These are phyloP conservation scores for Fusarium liriodendri DNA, from an alignment of 2,329 filamentous ascomycete species.

Conservation along the genomic window DNA sequence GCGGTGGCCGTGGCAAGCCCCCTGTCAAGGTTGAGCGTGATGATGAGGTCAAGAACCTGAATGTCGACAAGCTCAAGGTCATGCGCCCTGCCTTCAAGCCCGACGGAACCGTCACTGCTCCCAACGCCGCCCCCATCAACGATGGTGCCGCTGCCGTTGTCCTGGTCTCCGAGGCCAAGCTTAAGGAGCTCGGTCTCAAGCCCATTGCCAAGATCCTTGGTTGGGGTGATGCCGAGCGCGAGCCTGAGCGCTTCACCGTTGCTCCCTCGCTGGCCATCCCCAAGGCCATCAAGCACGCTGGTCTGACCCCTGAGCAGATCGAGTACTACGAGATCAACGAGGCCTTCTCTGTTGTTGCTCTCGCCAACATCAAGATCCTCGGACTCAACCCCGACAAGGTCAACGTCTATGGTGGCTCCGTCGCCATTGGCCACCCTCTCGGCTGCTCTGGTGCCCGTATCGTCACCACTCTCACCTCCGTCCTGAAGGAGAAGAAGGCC, in stretches of 20 bases:
- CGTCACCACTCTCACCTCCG: conserved; percentile 87
- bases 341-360: conserved; percentile 95
- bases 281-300: conserved; percentile 96
- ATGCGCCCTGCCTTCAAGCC: conserved; percentile 88
- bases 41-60: conserved; percentile 96
- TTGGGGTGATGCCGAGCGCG: conserved; percentile 94
- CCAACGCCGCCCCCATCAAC: conserved; percentile 96
- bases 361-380: conserved; percentile 96
- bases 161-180: conserved; percentile 91
- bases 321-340: conserved; percentile 99
- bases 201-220: conserved; percentile 96
- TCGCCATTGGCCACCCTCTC: conserved; percentile 94
- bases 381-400: conserved; percentile 84
- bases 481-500: conserved; percentile 88
- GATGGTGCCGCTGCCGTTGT: conserved; percentile 94
- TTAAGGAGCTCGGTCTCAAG: conserved; percentile 91
- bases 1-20: conserved; percentile 91
- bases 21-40: conserved; percentile 82
- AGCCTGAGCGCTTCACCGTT: conserved; percentile 95
- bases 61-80: conserved; percentile 82
- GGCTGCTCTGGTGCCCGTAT: conserved; percentile 95
- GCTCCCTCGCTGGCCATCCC: conserved; percentile 94
- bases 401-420: conserved; percentile 94
- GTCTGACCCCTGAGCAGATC: conserved; percentile 79
- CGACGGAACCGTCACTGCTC: conserved; percentile 91